Evolutionary conservation across 2,329 filamentous ascomycete species (phyloP), one percentile per base, ranked within the genome.

Genomic region (Epichloe festucae): DNA sequence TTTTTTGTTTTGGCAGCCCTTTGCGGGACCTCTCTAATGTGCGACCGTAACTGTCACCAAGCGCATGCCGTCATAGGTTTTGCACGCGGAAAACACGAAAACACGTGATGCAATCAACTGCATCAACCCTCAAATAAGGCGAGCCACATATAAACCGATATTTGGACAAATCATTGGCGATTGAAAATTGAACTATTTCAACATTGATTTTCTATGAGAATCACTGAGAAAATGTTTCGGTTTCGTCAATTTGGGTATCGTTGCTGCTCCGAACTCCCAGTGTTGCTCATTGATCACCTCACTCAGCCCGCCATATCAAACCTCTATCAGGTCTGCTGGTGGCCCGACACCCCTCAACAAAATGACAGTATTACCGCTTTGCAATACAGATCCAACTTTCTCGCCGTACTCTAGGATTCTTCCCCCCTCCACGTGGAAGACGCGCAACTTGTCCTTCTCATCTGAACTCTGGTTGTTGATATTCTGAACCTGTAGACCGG

Each of bases 371-470:
- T 98, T 91, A 1, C 93, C 93, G 58, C 79, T 90, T 57, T 80
- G 79, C 53, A 94, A 73, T 31, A 75, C 76, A 49, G 75, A 74
- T 4, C 89, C 89, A 51, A 95, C 74, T 72, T 91, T 90, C 68
- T 96, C 90, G 23, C 78, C 82, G 62, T 94, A 98, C 54, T 93
- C 90, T 56, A 98, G 67, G 55, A 98, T 67, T 53, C 89, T 74
- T 0, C 93, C 93, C 85, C 85, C 87, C 64, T 98, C 90, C 0
- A 98, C 87, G 65, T 97, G 90, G 62, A 95, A 98, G 0, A 98
- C 82, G 8, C 93, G 73, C 57, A 98, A 66, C 67, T 85, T 85
- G 53, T 89, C 84, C 64, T 85, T 82, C 70, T 94, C 88, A 12
- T 84, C 77, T 3, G 77, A 78, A 1, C 81, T 83, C 59, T 85